Evolutionary conservation across 108 stramenopile species (phyloP).

Genomic region (Poteriospumella lacustris): DNA sequence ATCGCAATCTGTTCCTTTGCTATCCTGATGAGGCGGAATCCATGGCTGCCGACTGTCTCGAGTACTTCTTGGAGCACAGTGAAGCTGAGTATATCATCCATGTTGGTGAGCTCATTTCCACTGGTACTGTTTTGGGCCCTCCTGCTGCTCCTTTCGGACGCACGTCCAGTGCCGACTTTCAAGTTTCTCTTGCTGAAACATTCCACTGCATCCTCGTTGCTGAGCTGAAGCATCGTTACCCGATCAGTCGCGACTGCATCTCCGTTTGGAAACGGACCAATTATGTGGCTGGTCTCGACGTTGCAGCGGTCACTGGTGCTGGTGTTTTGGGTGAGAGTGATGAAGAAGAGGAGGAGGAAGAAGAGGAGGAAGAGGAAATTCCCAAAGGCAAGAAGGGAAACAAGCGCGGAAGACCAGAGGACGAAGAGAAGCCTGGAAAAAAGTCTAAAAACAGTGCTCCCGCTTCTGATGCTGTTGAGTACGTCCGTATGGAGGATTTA

Average conservation of each 20-base stretch:
- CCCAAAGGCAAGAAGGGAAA: not conserved
- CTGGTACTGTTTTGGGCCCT: conserved; percentile 32
- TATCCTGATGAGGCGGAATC: conserved; percentile 47
- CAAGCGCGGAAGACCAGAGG: not conserved
- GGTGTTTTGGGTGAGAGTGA: no score
- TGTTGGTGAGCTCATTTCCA: conserved; percentile 42
- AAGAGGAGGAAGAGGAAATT: not conserved
- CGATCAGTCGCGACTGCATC: not conserved
- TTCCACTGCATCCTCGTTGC: conserved; percentile 3
- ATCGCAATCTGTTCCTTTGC: conserved; percentile 34
- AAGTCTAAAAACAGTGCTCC: no score
- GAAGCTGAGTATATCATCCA: conserved; percentile 32
- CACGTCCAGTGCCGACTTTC: conserved; percentile 35
- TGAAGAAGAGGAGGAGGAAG: not conserved
- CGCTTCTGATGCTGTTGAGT: not conserved
- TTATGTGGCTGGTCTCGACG: not conserved
- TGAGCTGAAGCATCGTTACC: not conserved
- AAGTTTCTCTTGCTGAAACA: not conserved
- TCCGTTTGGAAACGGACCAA: conserved; percentile 2
- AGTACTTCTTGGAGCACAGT: not conserved
- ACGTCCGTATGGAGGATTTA: not conserved
- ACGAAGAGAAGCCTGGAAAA: not conserved
- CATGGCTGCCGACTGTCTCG: conserved; percentile 36
- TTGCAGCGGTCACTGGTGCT: not conserved
- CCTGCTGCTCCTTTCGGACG: conserved; percentile 39